Base-by-base conservation (phyloP, 148 eudicot species). In the Rhododendron simsii region DNA sequence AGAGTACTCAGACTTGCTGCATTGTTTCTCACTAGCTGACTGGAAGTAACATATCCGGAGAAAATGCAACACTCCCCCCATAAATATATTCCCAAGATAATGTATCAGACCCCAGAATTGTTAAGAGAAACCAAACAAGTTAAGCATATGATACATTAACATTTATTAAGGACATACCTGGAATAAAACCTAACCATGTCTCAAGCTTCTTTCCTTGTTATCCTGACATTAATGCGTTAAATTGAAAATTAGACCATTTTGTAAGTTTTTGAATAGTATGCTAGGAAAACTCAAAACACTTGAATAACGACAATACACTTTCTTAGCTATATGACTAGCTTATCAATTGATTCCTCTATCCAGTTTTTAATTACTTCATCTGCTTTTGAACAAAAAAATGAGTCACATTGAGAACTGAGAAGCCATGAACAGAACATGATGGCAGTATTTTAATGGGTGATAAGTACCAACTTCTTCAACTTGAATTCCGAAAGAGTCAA, bases 201-300 rank as follows among this genome's bases (percentile, higher is more conserved):
- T 95, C 89, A 95, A 26, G 98, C 98, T 90, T 95, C 95, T 89
- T 95, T 95, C 86, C 95, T 89, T 28, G 98, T 92, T 86, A 95
- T 91, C 93, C 98, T 95, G 91, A 73, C 20, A 85, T 86, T 78
- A 59, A 63, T 39, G 44, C 14, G 6, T 44, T 12, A 13, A 69
- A 73, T 39, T 53, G 35, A 28, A 50, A 47, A 23, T 35, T 39
- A 51, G 73, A 55, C n/a, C 82, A 77, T 65, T 74, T 81, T 41
- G 18, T 14, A 11, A 82, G 8, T 33, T 23, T 21, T 23, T 8
- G 51, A 59, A 82, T 59, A 84, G 33, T 10, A 20, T 2, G 20
- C 51, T 3, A 41, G n/a, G 12, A 85, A 45, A 55, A 48, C n/a
- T 37, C 28, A 0, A 10, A 39, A 77, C 9, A 26, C 65, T 55